phyloP scores from a whole-genome alignment of 176 grass and related monocot species.

The Canna indica region DNA sequence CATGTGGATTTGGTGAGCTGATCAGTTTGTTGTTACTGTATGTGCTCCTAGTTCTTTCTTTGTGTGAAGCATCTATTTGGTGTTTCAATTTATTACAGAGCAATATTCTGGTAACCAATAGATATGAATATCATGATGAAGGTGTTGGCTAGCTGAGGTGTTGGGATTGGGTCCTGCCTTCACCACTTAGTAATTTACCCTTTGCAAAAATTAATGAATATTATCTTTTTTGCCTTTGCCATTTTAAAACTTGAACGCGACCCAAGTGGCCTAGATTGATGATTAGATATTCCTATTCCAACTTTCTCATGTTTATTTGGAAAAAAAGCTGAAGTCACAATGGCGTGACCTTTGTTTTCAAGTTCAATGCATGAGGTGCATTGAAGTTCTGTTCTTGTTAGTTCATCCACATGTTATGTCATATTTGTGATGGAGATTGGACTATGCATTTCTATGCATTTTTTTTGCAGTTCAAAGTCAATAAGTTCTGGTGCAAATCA shows the following conservation, averaged over 20 bases:
- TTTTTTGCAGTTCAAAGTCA: slow-evolving; percentile 39
- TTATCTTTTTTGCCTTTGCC: background rate
- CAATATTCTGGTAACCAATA: too few species aligned
- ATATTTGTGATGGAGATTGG: background rate
- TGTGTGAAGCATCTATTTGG: too few species aligned
- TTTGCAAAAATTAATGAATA: too few species aligned
- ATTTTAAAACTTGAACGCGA: background rate
- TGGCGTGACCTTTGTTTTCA: background rate
- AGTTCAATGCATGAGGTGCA: background rate
- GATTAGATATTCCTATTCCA: background rate
- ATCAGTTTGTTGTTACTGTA: too few species aligned
- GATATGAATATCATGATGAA: too few species aligned
- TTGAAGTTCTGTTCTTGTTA: background rate
- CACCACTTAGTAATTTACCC: too few species aligned
- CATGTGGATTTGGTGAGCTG: background rate
- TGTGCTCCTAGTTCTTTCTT: too few species aligned
- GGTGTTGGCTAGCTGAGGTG: too few species aligned
- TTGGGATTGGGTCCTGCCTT: too few species aligned
- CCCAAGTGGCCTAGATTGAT: background rate
- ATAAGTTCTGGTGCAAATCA: slow-evolving; percentile 41
- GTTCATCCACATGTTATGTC: background rate
- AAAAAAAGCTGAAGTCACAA: background rate
- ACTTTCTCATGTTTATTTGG: background rate
- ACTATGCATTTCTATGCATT: background rate
- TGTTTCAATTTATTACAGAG: too few species aligned